Evolutionary conservation across 2,329 filamentous ascomycete genomes (phyloP).

Genomic region (Neopestalotiopsis sp.): DNA sequence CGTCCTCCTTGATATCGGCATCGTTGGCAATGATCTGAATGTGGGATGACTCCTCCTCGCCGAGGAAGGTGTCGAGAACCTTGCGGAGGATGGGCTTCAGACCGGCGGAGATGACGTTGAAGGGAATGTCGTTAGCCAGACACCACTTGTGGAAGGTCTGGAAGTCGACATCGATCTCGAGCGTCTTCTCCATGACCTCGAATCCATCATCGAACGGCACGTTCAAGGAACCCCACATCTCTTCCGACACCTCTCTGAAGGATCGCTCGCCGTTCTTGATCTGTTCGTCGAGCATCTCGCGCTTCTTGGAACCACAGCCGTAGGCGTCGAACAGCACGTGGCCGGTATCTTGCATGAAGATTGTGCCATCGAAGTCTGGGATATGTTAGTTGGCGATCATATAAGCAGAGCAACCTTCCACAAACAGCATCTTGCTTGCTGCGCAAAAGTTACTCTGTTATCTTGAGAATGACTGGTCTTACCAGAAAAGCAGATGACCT

Average conservation of each 20-base stretch:
- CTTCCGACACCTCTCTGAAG: slow-evolving; percentile 73
- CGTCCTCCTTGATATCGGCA: slow-evolving; percentile 62
- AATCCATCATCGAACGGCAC: slow-evolving; percentile 73
- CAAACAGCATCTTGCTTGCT: background rate
- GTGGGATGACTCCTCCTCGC: slow-evolving; percentile 61
- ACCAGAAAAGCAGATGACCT: slow-evolving; percentile 66
- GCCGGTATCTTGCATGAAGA: slow-evolving; percentile 74
- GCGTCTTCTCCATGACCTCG: slow-evolving; percentile 63
- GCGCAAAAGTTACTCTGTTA: background rate
- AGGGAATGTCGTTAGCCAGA: slow-evolving; percentile 65
- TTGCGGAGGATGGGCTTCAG: slow-evolving; percentile 67
- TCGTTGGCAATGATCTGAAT: slow-evolving; percentile 75
- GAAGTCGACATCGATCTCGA: slow-evolving; percentile 70
- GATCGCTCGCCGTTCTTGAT: slow-evolving; percentile 70
- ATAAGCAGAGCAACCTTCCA: background rate
- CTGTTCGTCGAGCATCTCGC: slow-evolving; percentile 64
- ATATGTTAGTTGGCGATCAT: slow-evolving; percentile 22
- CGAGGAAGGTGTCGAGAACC: slow-evolving; percentile 69
- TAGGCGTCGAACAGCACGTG: slow-evolving; percentile 72
- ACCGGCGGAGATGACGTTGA: slow-evolving; percentile 73
- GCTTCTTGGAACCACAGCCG: slow-evolving; percentile 64
- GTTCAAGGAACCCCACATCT: slow-evolving; percentile 72
- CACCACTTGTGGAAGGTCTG: slow-evolving; percentile 69
- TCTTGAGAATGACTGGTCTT: slow-evolving; percentile 25
- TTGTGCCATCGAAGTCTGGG: slow-evolving; percentile 73